phyloP scores from a whole-genome alignment of 306 rosid species.

The Trifolium repens region DNA sequence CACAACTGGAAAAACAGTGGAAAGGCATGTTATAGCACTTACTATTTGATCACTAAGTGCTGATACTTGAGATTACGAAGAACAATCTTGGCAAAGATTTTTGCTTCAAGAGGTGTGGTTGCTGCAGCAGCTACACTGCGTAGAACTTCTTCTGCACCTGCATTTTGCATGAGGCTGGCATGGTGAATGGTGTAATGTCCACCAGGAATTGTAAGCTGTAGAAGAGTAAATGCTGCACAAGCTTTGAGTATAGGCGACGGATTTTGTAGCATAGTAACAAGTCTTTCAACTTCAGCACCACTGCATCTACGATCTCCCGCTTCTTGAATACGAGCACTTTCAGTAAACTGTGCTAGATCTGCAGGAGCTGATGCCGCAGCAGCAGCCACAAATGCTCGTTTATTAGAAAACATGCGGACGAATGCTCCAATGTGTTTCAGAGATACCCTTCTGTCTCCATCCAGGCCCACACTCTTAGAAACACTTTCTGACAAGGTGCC shows the following conservation, averaged over 20 bases:
- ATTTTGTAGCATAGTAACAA: slow-evolving; percentile 92
- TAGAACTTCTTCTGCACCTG: slow-evolving; percentile 86
- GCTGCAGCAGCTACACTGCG: slow-evolving; percentile 97
- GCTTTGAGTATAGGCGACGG: slow-evolving; percentile 87
- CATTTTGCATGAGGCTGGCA: slow-evolving; percentile 87
- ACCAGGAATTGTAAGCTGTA: slow-evolving; percentile 97
- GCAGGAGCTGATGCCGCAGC: slow-evolving; percentile 90
- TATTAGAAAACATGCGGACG: slow-evolving; percentile 83
- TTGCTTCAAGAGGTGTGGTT: slow-evolving; percentile 92
- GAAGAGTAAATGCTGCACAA: slow-evolving; percentile 98
- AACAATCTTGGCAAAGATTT: slow-evolving; percentile 86
- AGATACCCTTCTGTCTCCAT: slow-evolving; percentile 93
- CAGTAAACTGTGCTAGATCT: slow-evolving; percentile 85
- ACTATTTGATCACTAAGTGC: slow-evolving; percentile 62
- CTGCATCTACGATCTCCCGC: slow-evolving; percentile 98
- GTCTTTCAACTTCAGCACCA: slow-evolving; percentile 97
- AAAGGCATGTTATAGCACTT: slow-evolving; percentile 67
- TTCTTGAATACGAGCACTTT: slow-evolving; percentile 93
- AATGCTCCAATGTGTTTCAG: slow-evolving; percentile 89
- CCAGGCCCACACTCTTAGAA: slow-evolving; percentile 90
- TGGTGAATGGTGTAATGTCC: slow-evolving; percentile 94
- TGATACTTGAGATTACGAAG: slow-evolving; percentile 96
- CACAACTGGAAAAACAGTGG: no score
- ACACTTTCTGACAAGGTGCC: slow-evolving; percentile 74
- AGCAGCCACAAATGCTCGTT: slow-evolving; percentile 84